These are phyloP conservation scores for Aspergillus novoparasiticus DNA, from an alignment of 2,329 filamentous ascomycete genomes.

Conservation along the genomic window DNA sequence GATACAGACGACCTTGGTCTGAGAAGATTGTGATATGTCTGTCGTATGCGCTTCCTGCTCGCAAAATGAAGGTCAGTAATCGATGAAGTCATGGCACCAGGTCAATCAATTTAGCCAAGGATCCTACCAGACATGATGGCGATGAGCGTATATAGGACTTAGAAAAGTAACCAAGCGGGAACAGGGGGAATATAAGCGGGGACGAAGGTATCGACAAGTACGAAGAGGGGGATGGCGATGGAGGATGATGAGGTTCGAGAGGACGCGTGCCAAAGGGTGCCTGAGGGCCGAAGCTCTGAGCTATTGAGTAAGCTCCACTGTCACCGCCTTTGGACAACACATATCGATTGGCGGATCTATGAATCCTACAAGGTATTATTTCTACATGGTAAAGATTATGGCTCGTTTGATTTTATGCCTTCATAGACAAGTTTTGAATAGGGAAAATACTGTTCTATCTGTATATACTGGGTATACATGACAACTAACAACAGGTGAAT, in stretches of 20 bases:
- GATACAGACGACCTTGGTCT: constrained; percentile 95
- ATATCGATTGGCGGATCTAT: neutral
- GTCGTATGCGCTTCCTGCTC: constrained; percentile 81
- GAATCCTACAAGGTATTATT: neutral
- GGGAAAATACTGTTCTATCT: neutral
- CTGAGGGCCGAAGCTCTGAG: constrained; percentile 37
- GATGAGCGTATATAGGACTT: constrained; percentile 17
- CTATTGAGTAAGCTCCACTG: constrained; percentile 33
- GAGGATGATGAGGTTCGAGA: constrained; percentile 24
- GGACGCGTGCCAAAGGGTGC: constrained; percentile 41
- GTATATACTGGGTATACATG: constrained; percentile 3
- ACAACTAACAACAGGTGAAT: neutral
- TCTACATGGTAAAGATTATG: neutral
- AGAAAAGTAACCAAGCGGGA: constrained; percentile 12
- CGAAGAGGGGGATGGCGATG: constrained; percentile 22
- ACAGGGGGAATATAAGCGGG: constrained; percentile 7
- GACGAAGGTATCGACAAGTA: constrained; percentile 12
- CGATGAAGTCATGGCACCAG: constrained; percentile 32
- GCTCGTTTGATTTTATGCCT: neutral
- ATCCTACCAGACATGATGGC: constrained; percentile 49
- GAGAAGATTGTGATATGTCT: constrained; percentile 99
- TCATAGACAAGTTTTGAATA: neutral
- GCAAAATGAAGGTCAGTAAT: constrained; percentile 30
- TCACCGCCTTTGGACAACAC: constrained; percentile 34
- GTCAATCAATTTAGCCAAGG: constrained; percentile 9